Conservation (phyloP, 208 protist species). For the Acanthamoeba castellanii region DNA sequence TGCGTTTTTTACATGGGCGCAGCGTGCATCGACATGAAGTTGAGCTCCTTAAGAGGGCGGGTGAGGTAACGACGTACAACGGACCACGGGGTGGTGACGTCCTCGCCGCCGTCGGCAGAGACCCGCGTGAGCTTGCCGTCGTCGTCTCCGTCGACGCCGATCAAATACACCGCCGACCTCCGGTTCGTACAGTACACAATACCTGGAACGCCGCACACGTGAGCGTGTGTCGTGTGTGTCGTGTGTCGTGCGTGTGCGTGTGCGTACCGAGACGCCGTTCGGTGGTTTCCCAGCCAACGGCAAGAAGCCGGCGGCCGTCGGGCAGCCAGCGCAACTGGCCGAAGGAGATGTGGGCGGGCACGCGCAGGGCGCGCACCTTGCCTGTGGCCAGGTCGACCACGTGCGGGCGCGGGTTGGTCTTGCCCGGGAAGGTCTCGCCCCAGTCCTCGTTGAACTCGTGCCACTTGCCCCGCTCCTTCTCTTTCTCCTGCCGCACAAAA, state of each 20-base stretch:
- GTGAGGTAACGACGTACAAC: neutral
- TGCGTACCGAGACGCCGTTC: neutral
- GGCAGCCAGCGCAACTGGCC: conserved; percentile 40
- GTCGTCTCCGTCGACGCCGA: neutral
- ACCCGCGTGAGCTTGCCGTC: neutral
- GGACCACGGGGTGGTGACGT: neutral
- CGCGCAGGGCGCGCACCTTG: neutral
- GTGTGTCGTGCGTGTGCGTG: no score
- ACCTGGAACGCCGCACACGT: neutral
- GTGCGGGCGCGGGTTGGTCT: neutral
- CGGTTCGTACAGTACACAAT: conserved; percentile 55
- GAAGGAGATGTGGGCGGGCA: neutral
- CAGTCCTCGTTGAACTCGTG: conserved; percentile 63
- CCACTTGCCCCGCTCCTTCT: conserved; percentile 46
- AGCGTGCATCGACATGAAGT: no score
- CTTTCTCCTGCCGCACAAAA: neutral
- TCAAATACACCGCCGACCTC: neutral
- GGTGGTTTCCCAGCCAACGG: conserved; percentile 29
- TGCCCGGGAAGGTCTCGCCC: conserved; percentile 32
- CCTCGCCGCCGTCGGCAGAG: neutral
- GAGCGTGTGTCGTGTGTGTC: neutral
- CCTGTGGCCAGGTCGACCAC: conserved; percentile 42
- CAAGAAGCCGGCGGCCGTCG: neutral
- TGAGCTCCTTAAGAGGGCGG: neutral
- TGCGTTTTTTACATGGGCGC: no score